phyloP scores from a whole-genome alignment of 176 grass and related monocot genomes.

The Saccharum officinarum region DNA sequence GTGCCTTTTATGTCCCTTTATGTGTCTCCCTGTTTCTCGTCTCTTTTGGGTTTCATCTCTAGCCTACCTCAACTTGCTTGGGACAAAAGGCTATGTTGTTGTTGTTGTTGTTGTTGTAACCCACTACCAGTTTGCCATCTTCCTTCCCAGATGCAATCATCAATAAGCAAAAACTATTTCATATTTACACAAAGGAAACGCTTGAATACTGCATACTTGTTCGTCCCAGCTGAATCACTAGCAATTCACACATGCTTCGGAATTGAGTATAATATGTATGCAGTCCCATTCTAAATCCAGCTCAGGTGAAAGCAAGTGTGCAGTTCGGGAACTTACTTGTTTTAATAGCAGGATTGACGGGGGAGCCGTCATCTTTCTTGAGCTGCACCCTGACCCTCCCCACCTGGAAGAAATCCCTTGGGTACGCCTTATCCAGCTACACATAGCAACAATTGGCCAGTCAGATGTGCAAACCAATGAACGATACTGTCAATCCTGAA shows the following conservation, averaged over 20 bases:
- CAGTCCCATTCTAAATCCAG: neutral
- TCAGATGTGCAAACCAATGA: constrained; percentile 1
- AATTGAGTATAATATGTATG: neutral
- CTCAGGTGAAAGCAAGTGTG: neutral
- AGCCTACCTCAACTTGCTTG: too few species aligned
- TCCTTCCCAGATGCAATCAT: constrained; percentile 7
- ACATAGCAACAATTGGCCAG: neutral
- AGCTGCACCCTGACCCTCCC: constrained; percentile 93
- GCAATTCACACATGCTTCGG: neutral
- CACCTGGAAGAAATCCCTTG: constrained; percentile 90
- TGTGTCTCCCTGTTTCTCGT: too few species aligned
- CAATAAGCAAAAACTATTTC: neutral
- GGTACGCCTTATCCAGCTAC: constrained; percentile 91
- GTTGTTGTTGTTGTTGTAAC: too few species aligned
- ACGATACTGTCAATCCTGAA: neutral
- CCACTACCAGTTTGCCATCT: neutral
- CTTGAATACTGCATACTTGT: neutral
- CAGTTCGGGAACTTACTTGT: constrained; percentile 55
- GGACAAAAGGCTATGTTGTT: too few species aligned
- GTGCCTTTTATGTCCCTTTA: too few species aligned
- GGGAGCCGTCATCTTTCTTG: constrained; percentile 75
- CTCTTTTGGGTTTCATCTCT: too few species aligned
- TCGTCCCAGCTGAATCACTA: neutral
- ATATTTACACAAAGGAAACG: neutral
- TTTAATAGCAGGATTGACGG: constrained; percentile 71